Conservation (phyloP, 371 early-diverging fungal species). For the Mortierella sp. region DNA sequence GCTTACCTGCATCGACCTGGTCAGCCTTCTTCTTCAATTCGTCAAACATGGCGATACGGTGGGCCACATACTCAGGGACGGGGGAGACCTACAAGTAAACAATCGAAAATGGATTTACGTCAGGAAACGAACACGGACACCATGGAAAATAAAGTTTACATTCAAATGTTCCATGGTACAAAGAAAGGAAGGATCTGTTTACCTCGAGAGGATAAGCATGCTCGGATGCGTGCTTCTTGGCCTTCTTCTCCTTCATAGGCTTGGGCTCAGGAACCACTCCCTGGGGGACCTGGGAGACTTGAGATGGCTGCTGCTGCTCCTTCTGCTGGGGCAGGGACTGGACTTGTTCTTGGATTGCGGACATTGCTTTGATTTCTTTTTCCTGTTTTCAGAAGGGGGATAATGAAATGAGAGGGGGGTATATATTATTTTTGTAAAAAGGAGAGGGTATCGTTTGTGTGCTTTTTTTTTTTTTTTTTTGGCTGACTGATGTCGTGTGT, state of each 20-base stretch:
- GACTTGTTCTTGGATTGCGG: not conserved
- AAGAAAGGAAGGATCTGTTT: not conserved
- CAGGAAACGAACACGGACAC: no score
- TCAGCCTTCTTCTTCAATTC: conserved; percentile 83
- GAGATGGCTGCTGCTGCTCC: conserved; percentile 19
- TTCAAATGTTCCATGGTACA: no score
- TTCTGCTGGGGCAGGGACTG: not conserved
- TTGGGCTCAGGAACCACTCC: conserved; percentile 52
- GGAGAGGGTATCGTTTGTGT: not conserved
- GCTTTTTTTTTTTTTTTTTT: not conserved
- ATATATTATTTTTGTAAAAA: not conserved
- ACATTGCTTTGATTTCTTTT: not conserved
- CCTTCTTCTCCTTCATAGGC: conserved; percentile 55
- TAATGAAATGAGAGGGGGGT: not conserved
- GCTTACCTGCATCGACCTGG: conserved; percentile 83
- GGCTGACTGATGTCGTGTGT: not conserved
- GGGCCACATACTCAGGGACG: conserved; percentile 86
- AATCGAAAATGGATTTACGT: not conserved
- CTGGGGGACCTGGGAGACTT: conserved; percentile 6
- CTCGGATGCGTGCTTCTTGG: conserved; percentile 59
- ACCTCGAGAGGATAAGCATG: conserved; percentile 68
- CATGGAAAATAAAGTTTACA: no score
- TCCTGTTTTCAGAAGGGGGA: not conserved
- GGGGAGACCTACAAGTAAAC: conserved; percentile 66
- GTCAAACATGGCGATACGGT: conserved; percentile 94